Evolutionary conservation across 805 yeast species (phyloP).

Genomic region (Yarrowia bubula): DNA sequence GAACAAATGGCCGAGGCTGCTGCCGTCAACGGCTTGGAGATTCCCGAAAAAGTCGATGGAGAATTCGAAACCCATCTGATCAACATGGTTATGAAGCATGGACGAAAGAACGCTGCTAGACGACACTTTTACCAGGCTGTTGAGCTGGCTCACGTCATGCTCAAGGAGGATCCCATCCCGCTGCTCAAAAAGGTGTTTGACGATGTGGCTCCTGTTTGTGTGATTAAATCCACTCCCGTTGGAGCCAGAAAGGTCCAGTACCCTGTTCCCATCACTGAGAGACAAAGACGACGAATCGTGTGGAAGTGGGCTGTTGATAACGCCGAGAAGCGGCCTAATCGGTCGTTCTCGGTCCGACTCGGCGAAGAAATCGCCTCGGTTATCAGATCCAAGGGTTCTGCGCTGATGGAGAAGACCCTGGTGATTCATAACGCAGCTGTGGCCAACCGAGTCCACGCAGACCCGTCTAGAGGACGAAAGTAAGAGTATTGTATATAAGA

Average conservation of each 20-base stretch:
- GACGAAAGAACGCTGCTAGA: conserved; percentile 79
- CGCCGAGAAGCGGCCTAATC: conserved; percentile 70
- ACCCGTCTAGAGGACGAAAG: neutral
- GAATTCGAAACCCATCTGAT: conserved; percentile 75
- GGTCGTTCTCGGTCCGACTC: conserved; percentile 80
- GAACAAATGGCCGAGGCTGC: conserved; percentile 63
- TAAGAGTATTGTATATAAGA: conserved; percentile 12
- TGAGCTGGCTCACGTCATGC: conserved; percentile 69
- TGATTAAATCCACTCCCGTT: conserved; percentile 73
- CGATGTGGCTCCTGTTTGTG: conserved; percentile 68
- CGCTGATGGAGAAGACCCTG: conserved; percentile 71
- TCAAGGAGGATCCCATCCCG: conserved; percentile 76
- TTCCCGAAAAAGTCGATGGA: conserved; percentile 59
- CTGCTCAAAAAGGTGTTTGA: conserved; percentile 73
- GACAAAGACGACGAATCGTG: conserved; percentile 84
- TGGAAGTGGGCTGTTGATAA: conserved; percentile 90
- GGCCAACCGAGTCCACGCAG: conserved; percentile 55
- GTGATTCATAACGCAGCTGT: conserved; percentile 84
- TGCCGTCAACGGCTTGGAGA: conserved; percentile 47
- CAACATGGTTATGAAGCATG: conserved; percentile 88
- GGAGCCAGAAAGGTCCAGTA: conserved; percentile 78
- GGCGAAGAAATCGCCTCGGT: conserved; percentile 87
- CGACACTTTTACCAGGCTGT: conserved; percentile 71
- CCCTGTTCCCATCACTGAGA: conserved; percentile 77
- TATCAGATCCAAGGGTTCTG: conserved; percentile 71